A percentile compares a stretch with the other conserved stretches of the same genome.
Evolutionary conservation across 148 eudicot species (phyloP).

Genomic region (Persicaria tinctoria): DNA sequence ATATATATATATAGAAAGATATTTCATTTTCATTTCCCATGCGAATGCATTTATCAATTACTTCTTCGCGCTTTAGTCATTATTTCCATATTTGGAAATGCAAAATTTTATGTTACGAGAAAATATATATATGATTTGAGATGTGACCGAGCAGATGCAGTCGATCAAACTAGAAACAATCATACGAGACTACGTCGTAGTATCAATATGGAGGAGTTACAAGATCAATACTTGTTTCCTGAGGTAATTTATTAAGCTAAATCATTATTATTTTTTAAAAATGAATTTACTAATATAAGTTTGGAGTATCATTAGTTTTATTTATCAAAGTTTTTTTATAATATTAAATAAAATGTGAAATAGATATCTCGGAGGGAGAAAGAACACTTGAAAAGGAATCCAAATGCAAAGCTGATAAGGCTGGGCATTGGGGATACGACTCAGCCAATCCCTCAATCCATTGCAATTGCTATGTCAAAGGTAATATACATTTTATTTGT

Average conservation of each 20-base stretch:
- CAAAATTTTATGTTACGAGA: not conserved
- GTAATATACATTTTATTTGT: slow-evolving; percentile 18
- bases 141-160: not conserved
- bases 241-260: slow-evolving; percentile 28
- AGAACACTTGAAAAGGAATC: slow-evolving; percentile 52
- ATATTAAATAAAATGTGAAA: not conserved
- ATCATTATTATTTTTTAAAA: not conserved
- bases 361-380: slow-evolving; percentile 43
- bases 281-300: not conserved
- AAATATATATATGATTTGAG: not conserved
- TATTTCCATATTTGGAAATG: not conserved
- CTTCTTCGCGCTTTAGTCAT: not conserved
- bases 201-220: slow-evolving; percentile 58
- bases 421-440: slow-evolving; percentile 90
- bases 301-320: not conserved
- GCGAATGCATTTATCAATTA: too few species aligned
- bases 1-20: too few species aligned
- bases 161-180: not conserved
- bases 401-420: slow-evolving; percentile 69
- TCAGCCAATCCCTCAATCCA: slow-evolving; percentile 58
- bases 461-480: slow-evolving; percentile 63
- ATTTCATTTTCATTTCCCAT: too few species aligned
- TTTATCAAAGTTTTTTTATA: not conserved
- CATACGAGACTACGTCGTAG: slow-evolving; percentile 54
- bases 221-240: slow-evolving; percentile 61